Evolutionary conservation across 2,329 filamentous ascomycete genomes (phyloP).

Genomic region (Aspergillus tanneri): DNA sequence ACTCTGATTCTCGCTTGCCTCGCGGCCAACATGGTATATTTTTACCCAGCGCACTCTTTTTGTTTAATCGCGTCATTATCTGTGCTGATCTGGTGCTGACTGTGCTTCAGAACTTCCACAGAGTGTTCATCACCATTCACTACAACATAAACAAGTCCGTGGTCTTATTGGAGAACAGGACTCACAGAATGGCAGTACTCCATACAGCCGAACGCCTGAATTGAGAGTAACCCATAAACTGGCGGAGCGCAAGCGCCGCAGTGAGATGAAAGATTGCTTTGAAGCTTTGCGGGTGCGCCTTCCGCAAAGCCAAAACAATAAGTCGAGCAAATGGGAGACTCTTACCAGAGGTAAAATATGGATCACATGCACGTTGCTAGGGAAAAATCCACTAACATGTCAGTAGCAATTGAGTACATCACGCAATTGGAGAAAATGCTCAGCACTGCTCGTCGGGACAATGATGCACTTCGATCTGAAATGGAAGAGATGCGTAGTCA

Average conservation of each 20-base stretch:
- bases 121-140: conserved; percentile 48
- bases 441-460: conserved; percentile 40
- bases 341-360: conserved; percentile 43
- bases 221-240: conserved; percentile 52
- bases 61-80: conserved; percentile 12
- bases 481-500: conserved; percentile 42
- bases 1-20: conserved; percentile 47
- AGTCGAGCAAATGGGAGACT: conserved; percentile 55
- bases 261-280: conserved; percentile 55
- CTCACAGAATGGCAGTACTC: conserved; percentile 41
- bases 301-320: conserved; percentile 49
- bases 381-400: conserved; percentile 15
- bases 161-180: conserved; percentile 49
- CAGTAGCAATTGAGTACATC: conserved; percentile 51
- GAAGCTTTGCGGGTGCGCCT: conserved; percentile 47
- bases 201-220: conserved; percentile 52
- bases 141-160: conserved; percentile 51
- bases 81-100: background rate
- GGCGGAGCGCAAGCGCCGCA: conserved; percentile 52
- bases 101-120: conserved; percentile 44
- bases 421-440: conserved; percentile 44
- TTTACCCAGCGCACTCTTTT: background rate
- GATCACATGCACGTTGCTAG: background rate
- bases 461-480: conserved; percentile 36
- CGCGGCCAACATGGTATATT: conserved; percentile 49